Evolutionary conservation across 1,139 yeast genomes (phyloP), one percentile per base, ranked within the genome.

Genomic region (Suhomyces guaymorum): DNA sequence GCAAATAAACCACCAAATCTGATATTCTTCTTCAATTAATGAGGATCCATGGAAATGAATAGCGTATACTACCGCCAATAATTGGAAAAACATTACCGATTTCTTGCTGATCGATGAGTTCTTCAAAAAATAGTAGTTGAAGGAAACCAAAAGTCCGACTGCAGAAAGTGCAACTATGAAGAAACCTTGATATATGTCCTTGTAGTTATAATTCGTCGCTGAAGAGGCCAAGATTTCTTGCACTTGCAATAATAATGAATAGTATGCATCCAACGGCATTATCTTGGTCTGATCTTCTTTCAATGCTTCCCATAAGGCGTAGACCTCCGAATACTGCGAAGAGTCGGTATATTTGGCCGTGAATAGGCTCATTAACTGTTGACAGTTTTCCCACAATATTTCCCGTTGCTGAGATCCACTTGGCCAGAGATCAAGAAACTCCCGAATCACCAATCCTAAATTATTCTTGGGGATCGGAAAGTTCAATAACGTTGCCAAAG

Each of bases 11-110:
- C 95, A 92, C 99, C 99, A 92, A 11, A 89, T 61, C 54, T 89
- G 97, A 53, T 92, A 96, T 52, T 92, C 99, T 56, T 92, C 99
- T 51, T 92, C 99, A n/a, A 92, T 85, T 44, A 89, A 69, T 16
- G 96, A 87, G 24, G 96, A 86, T 0, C 95, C 97, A 65, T 88
- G 87, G 56, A 84, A 82, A 30, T 82, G 78, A 1, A 70, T 44
- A 0, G 83, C 70, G 50, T 80, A 81, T 0, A 68, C 26, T 1
- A 68, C 43, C 7, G 78, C 66, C 15, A 78, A 53, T 0, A 44
- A 38, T 17, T 62, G 43, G 39, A 61, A 63, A 18, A 46, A 46
- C 1, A 48, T 17, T 3, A 45, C 66, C 49, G 31, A 57, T 4
- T 38, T 16, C 5, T 47, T 30, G 8, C 37, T 33, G 4, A 35